Conservation (phyloP, 768 basidiomycete genomes). For the Tylopilus subfusipes region DNA sequence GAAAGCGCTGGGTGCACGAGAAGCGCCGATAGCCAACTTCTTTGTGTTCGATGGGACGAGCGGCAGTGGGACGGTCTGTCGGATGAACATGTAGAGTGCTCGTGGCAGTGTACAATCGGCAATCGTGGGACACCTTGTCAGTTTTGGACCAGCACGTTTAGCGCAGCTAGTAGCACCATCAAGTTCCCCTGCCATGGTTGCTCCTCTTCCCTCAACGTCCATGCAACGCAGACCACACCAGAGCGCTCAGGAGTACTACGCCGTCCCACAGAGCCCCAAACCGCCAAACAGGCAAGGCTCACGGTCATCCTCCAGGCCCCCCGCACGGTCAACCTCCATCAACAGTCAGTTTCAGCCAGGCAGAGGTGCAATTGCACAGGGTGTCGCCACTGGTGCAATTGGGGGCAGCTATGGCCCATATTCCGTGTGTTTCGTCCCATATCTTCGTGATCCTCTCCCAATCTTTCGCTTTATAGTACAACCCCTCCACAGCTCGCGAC, state of each 20-base stretch:
- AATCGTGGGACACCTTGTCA: constrained; percentile 17
- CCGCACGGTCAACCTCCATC: constrained; percentile 28
- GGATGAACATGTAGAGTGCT: constrained; percentile 41
- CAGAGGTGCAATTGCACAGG: constrained; percentile 61
- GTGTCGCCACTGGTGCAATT: constrained; percentile 77
- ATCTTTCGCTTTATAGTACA: constrained; percentile 43
- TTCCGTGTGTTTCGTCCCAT: constrained; percentile 50
- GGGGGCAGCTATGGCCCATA: constrained; percentile 84
- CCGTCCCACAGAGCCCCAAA: constrained; percentile 62
- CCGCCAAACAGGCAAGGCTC: constrained; percentile 33
- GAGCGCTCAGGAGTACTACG: constrained; percentile 55
- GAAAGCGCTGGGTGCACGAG: constrained; percentile 84
- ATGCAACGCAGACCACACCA: constrained; percentile 44
- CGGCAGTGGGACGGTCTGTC: constrained; percentile 68
- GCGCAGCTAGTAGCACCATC: constrained; percentile 3
- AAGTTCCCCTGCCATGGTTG: constrained; percentile 8
- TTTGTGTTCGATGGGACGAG: constrained; percentile 83
- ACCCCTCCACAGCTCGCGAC: constrained; percentile 42
- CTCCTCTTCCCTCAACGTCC: constrained; percentile 17
- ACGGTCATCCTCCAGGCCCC: constrained; percentile 21
- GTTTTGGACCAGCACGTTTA: constrained; percentile 27
- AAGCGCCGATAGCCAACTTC: constrained; percentile 91
- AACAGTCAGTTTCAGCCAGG: constrained; percentile 33
- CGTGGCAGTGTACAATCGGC: no score
- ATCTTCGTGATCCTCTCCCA: constrained; percentile 1